Evolutionary conservation across 129 eudicot species (phyloP), one percentile per base, ranked within the genome.

Genomic region (Centella asiatica): DNA sequence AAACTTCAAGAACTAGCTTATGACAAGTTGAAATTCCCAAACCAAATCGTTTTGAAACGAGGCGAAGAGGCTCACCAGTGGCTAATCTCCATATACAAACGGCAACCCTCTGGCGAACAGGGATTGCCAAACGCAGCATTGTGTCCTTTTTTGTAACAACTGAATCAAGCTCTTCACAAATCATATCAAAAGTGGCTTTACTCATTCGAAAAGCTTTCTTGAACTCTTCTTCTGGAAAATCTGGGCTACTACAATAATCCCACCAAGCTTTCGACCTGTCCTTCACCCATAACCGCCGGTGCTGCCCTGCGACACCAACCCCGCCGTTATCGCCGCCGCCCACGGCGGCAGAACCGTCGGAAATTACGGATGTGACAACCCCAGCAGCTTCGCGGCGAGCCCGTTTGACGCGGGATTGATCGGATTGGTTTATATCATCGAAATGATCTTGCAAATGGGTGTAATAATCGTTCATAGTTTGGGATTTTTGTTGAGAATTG

Each of bases 251-350:
- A 54, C 75, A 72, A 23, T 69, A 68, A 64, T 84, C 77, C 94
- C 96, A 84, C 96, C 96, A 84, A 60, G 79, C 94, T 23, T 81
- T 84, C 0, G 96, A 81, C 65, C 96, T 67, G 48, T 69, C 74
- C 62, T 88, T 88, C 64, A 88, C 86, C 96, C 96, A 84, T 56
- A 88, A 53, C 69, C 94, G 42, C 69, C 90, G 60, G 19, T 76
- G 82, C 20, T 39, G 64, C 17, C 40, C 70, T 4, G 69, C 48
- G 19, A 5, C 48, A 44, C 48, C 48, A 12, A 37, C 74, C 1
- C 67, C 63, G 0, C 51, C 61, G n/a, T 73, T 31, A 6, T 64
- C 69, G 23, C 73, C 55, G 53, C 44, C 40, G 3, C 66, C 65
- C 7, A 51, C 69, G 3, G 37, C 66, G 12, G 54, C 63, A 2